Conservation (phyloP, 2,329 filamentous ascomycete species). For the Pseudocercospora macadamiae region DNA sequence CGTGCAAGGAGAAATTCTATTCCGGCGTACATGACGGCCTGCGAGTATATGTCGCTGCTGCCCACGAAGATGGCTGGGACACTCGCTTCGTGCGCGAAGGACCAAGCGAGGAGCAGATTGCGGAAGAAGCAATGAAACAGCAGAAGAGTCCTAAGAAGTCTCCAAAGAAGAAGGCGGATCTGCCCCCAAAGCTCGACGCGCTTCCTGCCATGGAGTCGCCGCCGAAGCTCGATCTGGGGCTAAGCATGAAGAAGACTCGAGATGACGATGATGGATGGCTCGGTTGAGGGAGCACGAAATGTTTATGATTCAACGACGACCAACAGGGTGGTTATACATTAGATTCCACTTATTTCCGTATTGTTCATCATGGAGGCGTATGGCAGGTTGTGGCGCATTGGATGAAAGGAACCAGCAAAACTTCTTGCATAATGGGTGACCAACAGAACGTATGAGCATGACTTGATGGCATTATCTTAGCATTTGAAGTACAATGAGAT, state of each 20-base stretch:
- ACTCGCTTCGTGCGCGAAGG: constrained; percentile 79
- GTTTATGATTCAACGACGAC: constrained; percentile 8
- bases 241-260: constrained; percentile 25
- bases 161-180: constrained; percentile 36
- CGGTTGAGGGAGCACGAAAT: constrained; percentile 28
- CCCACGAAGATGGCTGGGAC: constrained; percentile 85
- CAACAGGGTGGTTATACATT: constrained; percentile 5
- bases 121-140: constrained; percentile 45
- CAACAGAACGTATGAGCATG: constrained; percentile 8
- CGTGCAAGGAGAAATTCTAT: constrained; percentile 98
- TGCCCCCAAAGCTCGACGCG: constrained; percentile 29
- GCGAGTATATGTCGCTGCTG: constrained; percentile 87
- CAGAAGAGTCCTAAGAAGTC: constrained; percentile 46
- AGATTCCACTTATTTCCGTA: neutral
- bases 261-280: constrained; percentile 37
- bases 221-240: constrained; percentile 31
- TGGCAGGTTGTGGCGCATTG: neutral
- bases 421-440: neutral
- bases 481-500: neutral
- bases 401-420: neutral
- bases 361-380: neutral
- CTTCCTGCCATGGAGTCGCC: constrained; percentile 16
- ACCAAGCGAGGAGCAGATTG: constrained; percentile 51
- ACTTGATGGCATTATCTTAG: neutral
- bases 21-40: constrained; percentile 86